Evolutionary conservation across 305 asterid genomes (phyloP), one percentile per base, ranked within the genome.

Genomic region (Withania somnifera): DNA sequence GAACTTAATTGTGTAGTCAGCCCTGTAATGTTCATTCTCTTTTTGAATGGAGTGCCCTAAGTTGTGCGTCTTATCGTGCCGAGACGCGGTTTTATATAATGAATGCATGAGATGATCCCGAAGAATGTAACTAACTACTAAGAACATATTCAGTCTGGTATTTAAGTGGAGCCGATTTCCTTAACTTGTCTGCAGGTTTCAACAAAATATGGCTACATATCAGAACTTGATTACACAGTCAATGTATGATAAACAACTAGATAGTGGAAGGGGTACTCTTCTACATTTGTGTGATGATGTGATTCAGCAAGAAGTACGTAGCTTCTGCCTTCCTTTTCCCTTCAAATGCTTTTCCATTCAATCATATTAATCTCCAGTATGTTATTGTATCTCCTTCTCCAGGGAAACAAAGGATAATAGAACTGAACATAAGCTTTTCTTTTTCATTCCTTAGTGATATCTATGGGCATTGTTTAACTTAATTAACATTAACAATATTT

Each of bases 201-300:
- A 96, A 84, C 95, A 91, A 84, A 96, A 94, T 88, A 94, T 94
- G 98, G 92, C 94, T 56, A 85, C 97, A 13, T 96, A 96, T 89
- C 98, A 93, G 82, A 93, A 92, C 87, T 88, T 96, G 88, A 96
- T 93, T 88, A 96, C 99, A 20, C 98, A 93, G 87, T 96, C 98
- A 20, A 96, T 96, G 99, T 96, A 96, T 85, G 99, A 96, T 88
- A 96, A 96, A 87, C 99, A 96, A 84, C 90, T 96, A 90, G 99
- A 96, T 87, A 93, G 98, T 84, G 99, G 99, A 89, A 88, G 85
- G 88, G 98, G 99, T 78, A 96, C 99, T 83, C 98, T 96, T 85
- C 98, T 96, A 89, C 99, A 96, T 87, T 86, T 96, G 91, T 96
- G 99, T 14, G 98, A 96, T 88, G 99, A 96, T 88, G 99, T 96